Evolutionary conservation across 2,329 filamentous ascomycete genomes (phyloP).

Genomic region (Cordyceps cicadae): DNA sequence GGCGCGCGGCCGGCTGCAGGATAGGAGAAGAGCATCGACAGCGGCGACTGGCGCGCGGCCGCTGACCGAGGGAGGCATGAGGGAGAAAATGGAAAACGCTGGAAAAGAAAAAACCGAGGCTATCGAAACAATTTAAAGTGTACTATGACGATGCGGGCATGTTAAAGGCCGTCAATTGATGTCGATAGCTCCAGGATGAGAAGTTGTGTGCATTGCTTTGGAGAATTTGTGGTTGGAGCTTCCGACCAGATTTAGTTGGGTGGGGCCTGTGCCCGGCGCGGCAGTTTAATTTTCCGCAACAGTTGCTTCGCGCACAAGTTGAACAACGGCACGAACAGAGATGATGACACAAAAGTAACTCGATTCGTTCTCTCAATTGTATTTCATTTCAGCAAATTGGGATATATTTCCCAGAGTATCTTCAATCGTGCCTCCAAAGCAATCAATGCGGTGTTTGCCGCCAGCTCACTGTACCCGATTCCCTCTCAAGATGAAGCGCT

Average conservation of each 20-base stretch:
- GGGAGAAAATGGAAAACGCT: constrained; percentile 5
- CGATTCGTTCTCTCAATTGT: neutral
- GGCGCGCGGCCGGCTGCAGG: constrained; percentile 14
- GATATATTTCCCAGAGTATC: too few species aligned
- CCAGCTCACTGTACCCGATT: neutral
- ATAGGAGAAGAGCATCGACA: constrained; percentile 24
- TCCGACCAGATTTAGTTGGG: constrained; percentile 4
- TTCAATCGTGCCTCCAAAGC: neutral
- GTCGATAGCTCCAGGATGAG: neutral
- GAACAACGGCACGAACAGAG: neutral
- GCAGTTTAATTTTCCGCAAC: constrained; percentile 9
- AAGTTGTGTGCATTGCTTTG: constrained; percentile 12
- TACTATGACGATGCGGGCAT: constrained; percentile 12
- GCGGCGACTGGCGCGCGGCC: constrained; percentile 22
- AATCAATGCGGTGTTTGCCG: neutral
- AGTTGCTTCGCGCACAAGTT: neutral
- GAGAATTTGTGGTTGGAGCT: constrained; percentile 1
- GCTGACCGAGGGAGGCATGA: constrained; percentile 20
- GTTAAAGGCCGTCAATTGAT: constrained; percentile 19
- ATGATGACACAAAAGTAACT: too few species aligned
- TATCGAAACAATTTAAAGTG: constrained; percentile 2
- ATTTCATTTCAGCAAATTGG: neutral
- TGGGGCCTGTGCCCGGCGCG: neutral
- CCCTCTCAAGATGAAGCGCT: constrained; percentile 5
- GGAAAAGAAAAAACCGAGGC: neutral